Evolutionary conservation across 2,329 filamentous ascomycete species (phyloP).

Genomic region (Shiraia sp.): DNA sequence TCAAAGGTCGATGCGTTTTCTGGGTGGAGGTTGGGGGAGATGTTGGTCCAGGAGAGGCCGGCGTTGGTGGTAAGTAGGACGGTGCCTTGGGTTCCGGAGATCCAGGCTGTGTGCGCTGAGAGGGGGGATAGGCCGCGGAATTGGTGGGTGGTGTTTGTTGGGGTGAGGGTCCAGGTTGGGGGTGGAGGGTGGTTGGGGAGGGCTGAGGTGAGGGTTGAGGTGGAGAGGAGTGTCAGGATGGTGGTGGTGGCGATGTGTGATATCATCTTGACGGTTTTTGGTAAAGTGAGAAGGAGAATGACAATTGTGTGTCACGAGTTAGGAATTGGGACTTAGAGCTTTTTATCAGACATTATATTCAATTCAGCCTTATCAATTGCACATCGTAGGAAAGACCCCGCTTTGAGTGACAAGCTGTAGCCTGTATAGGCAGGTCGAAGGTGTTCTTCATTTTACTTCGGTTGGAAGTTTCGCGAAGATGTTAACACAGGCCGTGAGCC

Average conservation of each 20-base stretch:
- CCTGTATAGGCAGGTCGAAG: constrained; percentile 6
- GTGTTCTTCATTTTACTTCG: background rate
- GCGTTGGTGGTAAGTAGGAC: constrained; percentile 28
- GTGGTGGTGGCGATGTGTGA: no score
- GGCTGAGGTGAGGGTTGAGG: background rate
- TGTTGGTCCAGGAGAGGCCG: constrained; percentile 28
- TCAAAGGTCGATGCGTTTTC: constrained; percentile 27
- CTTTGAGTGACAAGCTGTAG: background rate
- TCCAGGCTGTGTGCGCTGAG: constrained; percentile 21
- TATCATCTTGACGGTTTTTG: no score
- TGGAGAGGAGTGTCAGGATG: background rate
- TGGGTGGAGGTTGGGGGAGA: constrained; percentile 21
- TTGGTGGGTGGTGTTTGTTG: constrained; percentile 30
- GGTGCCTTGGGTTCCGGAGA: constrained; percentile 32
- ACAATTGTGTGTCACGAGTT: no score
- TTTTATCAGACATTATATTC: no score
- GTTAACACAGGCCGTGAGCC: no score
- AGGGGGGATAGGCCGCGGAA: constrained; percentile 32
- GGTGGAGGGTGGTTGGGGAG: background rate
- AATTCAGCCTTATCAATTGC: no score
- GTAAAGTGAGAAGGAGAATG: no score
- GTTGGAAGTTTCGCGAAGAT: background rate
- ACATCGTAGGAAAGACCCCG: constrained; percentile 1
- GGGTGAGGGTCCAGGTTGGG: constrained; percentile 20
- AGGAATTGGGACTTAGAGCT: no score